Conservation (phyloP, 768 basidiomycete species). For the Termitomyces eurrhizus region DNA sequence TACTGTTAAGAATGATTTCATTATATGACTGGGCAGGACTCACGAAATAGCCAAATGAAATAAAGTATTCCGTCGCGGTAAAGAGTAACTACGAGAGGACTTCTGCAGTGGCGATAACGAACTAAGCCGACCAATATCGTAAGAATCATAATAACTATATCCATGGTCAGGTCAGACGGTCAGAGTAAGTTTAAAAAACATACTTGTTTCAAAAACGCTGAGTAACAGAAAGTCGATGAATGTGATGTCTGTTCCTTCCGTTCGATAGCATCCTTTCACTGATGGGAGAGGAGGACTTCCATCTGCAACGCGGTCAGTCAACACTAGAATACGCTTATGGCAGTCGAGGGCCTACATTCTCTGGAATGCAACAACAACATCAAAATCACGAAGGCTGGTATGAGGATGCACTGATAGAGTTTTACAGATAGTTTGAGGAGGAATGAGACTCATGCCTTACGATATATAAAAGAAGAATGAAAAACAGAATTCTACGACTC, state of each 20-base stretch:
- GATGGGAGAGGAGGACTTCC: constrained; percentile 10
- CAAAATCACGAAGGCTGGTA: constrained; percentile 2
- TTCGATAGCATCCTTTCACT: constrained; percentile 11
- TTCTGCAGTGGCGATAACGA: not conserved
- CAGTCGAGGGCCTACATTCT: constrained; percentile 1
- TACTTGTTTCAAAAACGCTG: not conserved
- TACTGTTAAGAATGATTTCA: not conserved
- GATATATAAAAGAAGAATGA: constrained; percentile 3
- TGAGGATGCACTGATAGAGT: not conserved
- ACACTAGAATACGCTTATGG: not conserved
- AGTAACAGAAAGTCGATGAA: not conserved
- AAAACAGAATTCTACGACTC: constrained; percentile 6
- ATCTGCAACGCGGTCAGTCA: not conserved
- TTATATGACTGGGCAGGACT: not conserved
- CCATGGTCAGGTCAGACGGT: not conserved
- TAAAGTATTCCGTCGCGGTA: not conserved
- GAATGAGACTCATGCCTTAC: constrained; percentile 3
- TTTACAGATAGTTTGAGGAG: not conserved
- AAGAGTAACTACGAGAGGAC: not conserved
- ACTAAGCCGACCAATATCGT: not conserved
- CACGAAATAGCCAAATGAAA: not conserved
- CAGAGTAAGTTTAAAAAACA: not conserved
- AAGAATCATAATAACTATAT: constrained; percentile 1
- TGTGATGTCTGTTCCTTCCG: constrained; percentile 5
- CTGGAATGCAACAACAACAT: constrained; percentile 9